Percentiles rank a stretch among this genome's conserved stretches.
Conservation (phyloP, 1,139 yeast genomes). For the Geotrichum bryndzae region DNA sequence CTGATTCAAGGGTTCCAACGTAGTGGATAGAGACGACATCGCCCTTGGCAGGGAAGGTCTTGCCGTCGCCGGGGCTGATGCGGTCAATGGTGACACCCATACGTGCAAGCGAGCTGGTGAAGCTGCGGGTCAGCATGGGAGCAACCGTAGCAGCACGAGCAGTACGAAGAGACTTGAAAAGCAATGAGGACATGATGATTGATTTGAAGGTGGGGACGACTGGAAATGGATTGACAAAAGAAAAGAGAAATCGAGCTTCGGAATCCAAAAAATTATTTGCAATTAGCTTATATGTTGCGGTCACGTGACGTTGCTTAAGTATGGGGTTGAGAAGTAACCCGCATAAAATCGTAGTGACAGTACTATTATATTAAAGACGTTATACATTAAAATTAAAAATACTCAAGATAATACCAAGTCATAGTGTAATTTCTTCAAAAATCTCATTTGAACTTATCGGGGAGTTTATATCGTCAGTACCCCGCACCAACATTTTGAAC, state of each 20-base stretch:
- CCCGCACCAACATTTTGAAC: background rate
- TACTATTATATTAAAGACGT: background rate
- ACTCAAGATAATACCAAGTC: background rate
- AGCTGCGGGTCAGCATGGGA: slow-evolving; percentile 1
- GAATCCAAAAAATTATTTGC: background rate
- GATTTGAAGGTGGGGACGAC: background rate
- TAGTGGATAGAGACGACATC: slow-evolving; percentile 83
- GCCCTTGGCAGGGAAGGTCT: slow-evolving; percentile 77
- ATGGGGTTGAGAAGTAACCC: background rate
- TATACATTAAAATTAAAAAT: background rate
- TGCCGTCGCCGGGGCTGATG: slow-evolving; percentile 56
- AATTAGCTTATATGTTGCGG: background rate
- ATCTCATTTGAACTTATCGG: background rate
- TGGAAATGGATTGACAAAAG: background rate
- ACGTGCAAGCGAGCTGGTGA: slow-evolving; percentile 18
- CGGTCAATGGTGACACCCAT: slow-evolving; percentile 39
- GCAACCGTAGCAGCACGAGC: background rate
- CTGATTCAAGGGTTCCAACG: slow-evolving; percentile 89
- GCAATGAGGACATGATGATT: background rate
- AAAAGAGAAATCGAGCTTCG: background rate
- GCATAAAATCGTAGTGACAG: background rate
- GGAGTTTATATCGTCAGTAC: background rate
- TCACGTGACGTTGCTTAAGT: background rate
- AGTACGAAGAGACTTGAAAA: background rate
- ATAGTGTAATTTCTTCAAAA: background rate